Base-by-base conservation (phyloP, 441 rosid species). In the Eruca vesicaria region DNA sequence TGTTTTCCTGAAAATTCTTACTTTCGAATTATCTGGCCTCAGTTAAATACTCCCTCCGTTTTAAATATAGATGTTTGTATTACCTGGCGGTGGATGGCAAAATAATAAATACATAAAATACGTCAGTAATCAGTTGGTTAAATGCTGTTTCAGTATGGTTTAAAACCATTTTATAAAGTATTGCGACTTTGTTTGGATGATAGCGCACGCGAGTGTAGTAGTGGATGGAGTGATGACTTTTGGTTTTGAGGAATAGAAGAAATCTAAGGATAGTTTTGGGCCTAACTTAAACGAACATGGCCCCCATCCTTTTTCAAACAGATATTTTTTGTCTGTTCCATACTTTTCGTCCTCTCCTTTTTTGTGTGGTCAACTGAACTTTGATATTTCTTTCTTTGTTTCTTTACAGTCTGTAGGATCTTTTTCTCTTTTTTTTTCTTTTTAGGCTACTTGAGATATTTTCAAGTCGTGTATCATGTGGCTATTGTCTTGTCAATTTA, bases 181-280 rank as follows among this genome's bases (percentile, higher is more conserved):
- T 52, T 23, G 5, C 15, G 35, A 2, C 9, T 9, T 31, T 50
- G 56, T 50, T 57, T 58, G 31, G 72, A 58, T 43, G 66, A 43
- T 57, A 43, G 0, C 7, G 15, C 26, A 74, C 66, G 66, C 72
- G 66, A 26, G 36, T 53, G 48, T 53, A 4, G 60, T 61, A 8
- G 71, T 57, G 59, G 9, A 58, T 29, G 23, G 66, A 31, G 19
- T n/a, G 9, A 66, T n/a, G 50, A 52, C 63, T 68, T 68, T 68
- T 33, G 63, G 18, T 33, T 53, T 74, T 53, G 62, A 62, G 50
- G 59, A 75, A 75, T 62, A 53, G 64, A 58, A 75, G 56, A 58
- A 75, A 28, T n/a, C 36, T 68, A 62, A 61, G 69, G 79, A 75
- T 75, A 75, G 55, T 63, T 69, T 76, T 55, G 70, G 62, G 38